These are phyloP conservation scores for Globisporangium uncinulatum DNA, from an alignment of 352 stramenopile species.

Conservation along the genomic window DNA sequence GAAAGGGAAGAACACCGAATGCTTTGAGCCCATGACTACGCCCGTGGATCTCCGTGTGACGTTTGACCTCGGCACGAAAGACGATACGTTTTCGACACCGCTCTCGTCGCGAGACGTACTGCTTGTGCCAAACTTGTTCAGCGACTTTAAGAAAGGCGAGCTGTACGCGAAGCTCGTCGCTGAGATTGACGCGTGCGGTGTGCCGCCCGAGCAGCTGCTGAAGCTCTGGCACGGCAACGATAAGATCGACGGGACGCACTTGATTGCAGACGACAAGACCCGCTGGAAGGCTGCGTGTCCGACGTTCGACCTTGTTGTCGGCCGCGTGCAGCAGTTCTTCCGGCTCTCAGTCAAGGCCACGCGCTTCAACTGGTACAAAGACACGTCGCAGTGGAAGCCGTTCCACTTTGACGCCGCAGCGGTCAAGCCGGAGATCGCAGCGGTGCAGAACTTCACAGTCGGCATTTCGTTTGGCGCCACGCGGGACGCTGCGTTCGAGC, in stretches of 20 bases:
- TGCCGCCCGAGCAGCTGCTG: constrained; percentile 56
- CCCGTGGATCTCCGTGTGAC: constrained; percentile 68
- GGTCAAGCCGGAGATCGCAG: constrained; percentile 91
- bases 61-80: constrained; percentile 50
- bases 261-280: constrained; percentile 89
- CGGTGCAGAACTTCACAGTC: constrained; percentile 94
- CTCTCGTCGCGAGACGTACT: constrained; percentile 60
- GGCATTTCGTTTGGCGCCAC: constrained; percentile 91
- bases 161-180: constrained; percentile 61
- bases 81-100: constrained; percentile 51
- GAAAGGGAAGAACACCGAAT: constrained; percentile 77
- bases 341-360: constrained; percentile 84
- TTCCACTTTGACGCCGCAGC: constrained; percentile 92
- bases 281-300: constrained; percentile 69
- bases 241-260: constrained; percentile 90
- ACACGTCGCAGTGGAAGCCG: constrained; percentile 91
- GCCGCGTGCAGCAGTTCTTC: constrained; percentile 87
- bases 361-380: constrained; percentile 95
- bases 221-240: constrained; percentile 84
- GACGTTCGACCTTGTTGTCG: constrained; percentile 79
- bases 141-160: constrained; percentile 65
- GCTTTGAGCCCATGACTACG: constrained; percentile 60
- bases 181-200: constrained; percentile 61
- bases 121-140: constrained; percentile 69
- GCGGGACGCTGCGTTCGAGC: constrained; percentile 89